Evolutionary conservation across 306 rosid genomes (phyloP), one percentile per base, ranked within the genome.

Genomic region (Oemleria cerasiformis): DNA sequence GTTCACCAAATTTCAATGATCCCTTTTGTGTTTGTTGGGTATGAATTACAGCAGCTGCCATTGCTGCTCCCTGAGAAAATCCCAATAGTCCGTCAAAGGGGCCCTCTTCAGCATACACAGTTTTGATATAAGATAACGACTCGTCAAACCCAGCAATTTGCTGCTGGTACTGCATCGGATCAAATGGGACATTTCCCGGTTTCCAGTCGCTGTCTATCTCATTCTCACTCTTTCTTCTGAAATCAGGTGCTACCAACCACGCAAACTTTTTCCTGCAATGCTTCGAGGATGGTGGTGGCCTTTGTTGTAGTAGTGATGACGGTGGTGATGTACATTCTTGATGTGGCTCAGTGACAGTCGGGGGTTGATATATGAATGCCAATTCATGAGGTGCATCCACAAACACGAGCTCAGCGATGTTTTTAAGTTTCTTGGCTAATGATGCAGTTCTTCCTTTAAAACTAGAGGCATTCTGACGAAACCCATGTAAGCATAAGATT

Each of bases 401-500:
- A 56, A 83, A 94, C 65, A 88, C 74, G 55, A 91, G 82, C 78
- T 94, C 96, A 75, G 80, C 82, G 42, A 86, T 78, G 76, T 63
- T 83, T 76, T 91, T 91, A 64, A 91, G 91, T 73, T 91, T 94
- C 79, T 94, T 94, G 42, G 95, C 84, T 67, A 91, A 70, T 17
- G 98, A 91, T 78, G 96, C 82, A 10, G 97, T 87, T 84, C 97
- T 84, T 75, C 98, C 97, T 74, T 85, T 91, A 77, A 94, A 94
- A 70, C 95, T 74, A 5, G 96, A 89, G 17, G 92, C 97, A 78
- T 94, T 87, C 85, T 94, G 97, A 40, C 96, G 87, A 82, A 94
- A 91, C 72, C 98, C 98, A 6, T 91, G 98, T 80, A 94, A 83
- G 84, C 98, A 94, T 70, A 94, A 73, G 82, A 89, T 86, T 79